Base-by-base conservation (phyloP, 352 stramenopile species). In the Phytophthora tubulina region DNA sequence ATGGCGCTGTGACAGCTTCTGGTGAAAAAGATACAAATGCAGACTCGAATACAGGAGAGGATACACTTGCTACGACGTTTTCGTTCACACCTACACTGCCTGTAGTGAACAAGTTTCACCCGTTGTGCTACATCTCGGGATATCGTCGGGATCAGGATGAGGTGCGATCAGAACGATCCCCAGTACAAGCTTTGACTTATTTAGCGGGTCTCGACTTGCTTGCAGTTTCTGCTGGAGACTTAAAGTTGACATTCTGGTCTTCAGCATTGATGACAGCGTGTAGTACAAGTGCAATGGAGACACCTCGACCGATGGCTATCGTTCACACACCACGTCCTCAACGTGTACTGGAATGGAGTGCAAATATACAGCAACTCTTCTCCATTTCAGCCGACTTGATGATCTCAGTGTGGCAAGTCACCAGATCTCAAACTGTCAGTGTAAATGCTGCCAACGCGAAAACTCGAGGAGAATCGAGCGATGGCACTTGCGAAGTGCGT, bases 211-310 rank as follows among this genome's bases (percentile, higher is more conserved):
- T 90, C 4, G 85, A 95, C 50, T 42, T 95, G 10, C 67, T 95
- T 7, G 85, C 76, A n/a, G 80, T 93, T 8, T 93, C 87, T 2
- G 87, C 78, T 7, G 87, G 85, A 0, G 87, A 95, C 45, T 63
- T 95, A 14, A 95, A 93, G 55, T 77, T 95, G 57, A 93, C 85
- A 31, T 93, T 95, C 57, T 95, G 87, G 87, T 64, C 82, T 2
- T 78, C 84, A 1, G 81, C 75, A 14, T 75, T 93, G 27, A 59
- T 95, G n/a, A 93, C 82, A 2, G 80, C 84, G 0, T 80, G 69
- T 30, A 93, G 85, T 46, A 63, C 81, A 5, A 91, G 85, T 17
- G 85, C 85, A 1, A 62, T 93, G 35, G 86, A 93, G 54, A 90
- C 76, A 7, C 82, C 84, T 5, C 38, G 78, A n/a, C 87, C 87